phyloP scores from a whole-genome alignment of 2,329 filamentous ascomycete genomes.

The Trichoderma lentiforme region DNA sequence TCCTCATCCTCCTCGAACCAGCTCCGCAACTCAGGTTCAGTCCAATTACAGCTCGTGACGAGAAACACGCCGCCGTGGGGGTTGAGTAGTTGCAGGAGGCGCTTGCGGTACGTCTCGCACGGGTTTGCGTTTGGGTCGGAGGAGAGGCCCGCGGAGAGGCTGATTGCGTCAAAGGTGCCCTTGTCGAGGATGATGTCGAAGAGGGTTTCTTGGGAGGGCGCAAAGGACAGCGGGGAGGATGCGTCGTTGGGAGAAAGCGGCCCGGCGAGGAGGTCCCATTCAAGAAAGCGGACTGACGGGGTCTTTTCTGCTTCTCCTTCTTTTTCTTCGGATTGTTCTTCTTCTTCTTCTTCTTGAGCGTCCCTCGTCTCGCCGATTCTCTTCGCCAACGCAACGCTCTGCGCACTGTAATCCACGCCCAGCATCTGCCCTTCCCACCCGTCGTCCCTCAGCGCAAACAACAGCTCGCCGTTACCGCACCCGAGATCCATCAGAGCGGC shows the following conservation, averaged over 20 bases:
- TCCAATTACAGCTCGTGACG: constrained; percentile 98
- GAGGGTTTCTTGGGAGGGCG: constrained; percentile 38
- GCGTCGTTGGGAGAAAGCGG: constrained; percentile 32
- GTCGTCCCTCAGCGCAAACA: constrained; percentile 71
- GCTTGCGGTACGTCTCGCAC: constrained; percentile 71
- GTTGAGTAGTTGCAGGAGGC: constrained; percentile 66
- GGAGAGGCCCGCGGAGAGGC: constrained; percentile 55
- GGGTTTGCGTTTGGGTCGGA: constrained; percentile 44
- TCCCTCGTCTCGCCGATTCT: constrained; percentile 49
- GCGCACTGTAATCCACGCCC: constrained; percentile 82
- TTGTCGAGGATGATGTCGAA: constrained; percentile 97
- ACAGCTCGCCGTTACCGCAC: constrained; percentile 87
- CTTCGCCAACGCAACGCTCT: constrained; percentile 70
- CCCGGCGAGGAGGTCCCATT: constrained; percentile 63
- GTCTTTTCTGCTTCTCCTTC: no score
- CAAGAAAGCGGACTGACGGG: constrained; percentile 39
- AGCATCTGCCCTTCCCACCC: constrained; percentile 67
- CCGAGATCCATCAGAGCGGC: constrained; percentile 78
- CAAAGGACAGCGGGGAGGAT: constrained; percentile 25
- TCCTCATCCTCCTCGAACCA: constrained; percentile 66
- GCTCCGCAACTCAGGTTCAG: constrained; percentile 72
- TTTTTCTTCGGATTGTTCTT: neutral
- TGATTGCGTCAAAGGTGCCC: constrained; percentile 95
- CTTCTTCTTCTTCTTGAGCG: neutral
- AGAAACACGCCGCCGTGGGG: constrained; percentile 66